Evolutionary conservation across 495 filamentous ascomycete species (phyloP).

Genomic region (Penicillium verhagenii): DNA sequence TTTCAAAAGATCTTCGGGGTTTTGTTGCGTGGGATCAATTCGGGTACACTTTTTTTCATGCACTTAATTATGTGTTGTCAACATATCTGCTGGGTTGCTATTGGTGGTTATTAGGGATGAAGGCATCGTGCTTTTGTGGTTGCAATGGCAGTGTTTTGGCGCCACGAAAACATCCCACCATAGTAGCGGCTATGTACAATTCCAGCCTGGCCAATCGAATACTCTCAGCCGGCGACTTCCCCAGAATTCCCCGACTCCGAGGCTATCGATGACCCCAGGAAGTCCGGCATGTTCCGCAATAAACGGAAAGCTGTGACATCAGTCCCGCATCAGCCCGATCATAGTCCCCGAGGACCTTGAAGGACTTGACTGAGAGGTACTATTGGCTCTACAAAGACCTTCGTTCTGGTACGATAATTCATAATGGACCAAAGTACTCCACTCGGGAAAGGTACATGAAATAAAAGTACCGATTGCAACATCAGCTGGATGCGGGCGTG

Average conservation of each 20-base stretch:
- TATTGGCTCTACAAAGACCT: conserved; percentile 5
- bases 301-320: conserved; percentile 41
- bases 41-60: conserved; percentile 6
- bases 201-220: conserved; percentile 15
- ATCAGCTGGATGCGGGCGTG: conserved; percentile 16
- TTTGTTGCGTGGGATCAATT: conserved; percentile 8
- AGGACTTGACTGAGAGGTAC: conserved; percentile 11
- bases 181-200: conserved; percentile 26
- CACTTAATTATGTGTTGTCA: neutral
- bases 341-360: conserved; percentile 29
- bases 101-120: neutral
- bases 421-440: conserved; percentile 7
- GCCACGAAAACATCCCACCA: neutral
- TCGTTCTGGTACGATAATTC: neutral
- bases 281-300: conserved; percentile 38
- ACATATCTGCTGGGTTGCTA: conserved; percentile 1
- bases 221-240: conserved; percentile 3
- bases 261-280: conserved; percentile 32
- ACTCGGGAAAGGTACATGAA: conserved; percentile 8
- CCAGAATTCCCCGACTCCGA: conserved; percentile 33
- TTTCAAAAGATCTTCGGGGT: conserved; percentile 14
- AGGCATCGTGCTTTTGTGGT: neutral
- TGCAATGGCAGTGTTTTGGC: conserved; percentile 5
- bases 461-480: conserved; percentile 12
- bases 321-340: conserved; percentile 51